Base-by-base conservation (phyloP, 1,139 yeast genomes). In the Lodderomyces metapsilosis region DNA sequence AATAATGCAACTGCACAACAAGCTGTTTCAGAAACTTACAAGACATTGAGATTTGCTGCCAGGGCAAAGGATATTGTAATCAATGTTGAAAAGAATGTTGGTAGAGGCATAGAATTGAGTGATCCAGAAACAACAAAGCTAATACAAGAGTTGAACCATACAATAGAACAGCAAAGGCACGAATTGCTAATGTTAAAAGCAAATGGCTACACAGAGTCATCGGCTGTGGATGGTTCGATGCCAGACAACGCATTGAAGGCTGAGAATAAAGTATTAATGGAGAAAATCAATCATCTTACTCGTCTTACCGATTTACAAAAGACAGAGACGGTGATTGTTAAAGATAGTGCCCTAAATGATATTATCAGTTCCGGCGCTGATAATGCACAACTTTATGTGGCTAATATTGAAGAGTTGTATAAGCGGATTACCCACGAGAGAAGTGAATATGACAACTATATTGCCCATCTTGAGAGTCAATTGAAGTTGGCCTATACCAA, bases 1-100 rank as follows among this genome's bases (percentile, higher is more conserved):
- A 23, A 9, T 11, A 36, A 28, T 28, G 23, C 30, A 16, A 32
- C 17, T n/a, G 35, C 23, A 18, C 24, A 36, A 9, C 73, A 66
- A 36, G 76, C 84, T 3, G 68, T 77, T 12, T 76, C 88, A 1
- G 98, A 92, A 57, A 88, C 98, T 0, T 73, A 84, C 39, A 88
- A 88, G 55, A 91, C 98, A 0, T 70, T 92, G 27, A 67, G 98
- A 43, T 92, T 91, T 67, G 98, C 97, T 0, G 88, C 96, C 0
- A 71, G 97, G 46, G 98, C 98, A 1, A 91, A 89, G 56, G 89
- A 89, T 58, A 82, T 89, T 40, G 74, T 81, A 9, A 76, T 89
- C 49, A 76, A 73, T 43, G 95, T 88, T 6, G 77, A 76, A 45
- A 78, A 78, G 45, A 81, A 76, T 50, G 77, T 73, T 46, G 48